Conservation (phyloP, 768 basidiomycete genomes). For the Solioccasus polychromus region DNA sequence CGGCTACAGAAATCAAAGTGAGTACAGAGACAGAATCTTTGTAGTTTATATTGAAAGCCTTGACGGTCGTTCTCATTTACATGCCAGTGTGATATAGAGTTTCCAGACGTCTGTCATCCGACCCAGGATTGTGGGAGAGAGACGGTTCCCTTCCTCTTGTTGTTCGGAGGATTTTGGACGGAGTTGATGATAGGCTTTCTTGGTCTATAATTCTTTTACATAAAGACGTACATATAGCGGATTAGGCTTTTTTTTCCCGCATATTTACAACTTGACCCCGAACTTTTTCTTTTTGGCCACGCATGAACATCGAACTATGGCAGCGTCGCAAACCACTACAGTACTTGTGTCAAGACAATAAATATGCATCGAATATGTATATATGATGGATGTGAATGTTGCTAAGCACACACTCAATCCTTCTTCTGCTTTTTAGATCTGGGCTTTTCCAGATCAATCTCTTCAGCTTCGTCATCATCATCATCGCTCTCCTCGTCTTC, state of each 20-base stretch:
- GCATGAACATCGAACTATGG: constrained; percentile 3
- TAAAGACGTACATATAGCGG: no score
- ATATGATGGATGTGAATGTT: constrained; percentile 11
- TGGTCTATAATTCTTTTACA: not conserved
- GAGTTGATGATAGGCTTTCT: constrained; percentile 4
- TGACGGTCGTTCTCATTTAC: constrained; percentile 52
- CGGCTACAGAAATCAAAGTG: constrained; percentile 60
- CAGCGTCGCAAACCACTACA: constrained; percentile 4
- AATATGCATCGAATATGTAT: constrained; percentile 23
- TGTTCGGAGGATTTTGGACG: constrained; percentile 34
- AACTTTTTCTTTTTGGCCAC: no score
- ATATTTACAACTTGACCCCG: no score
- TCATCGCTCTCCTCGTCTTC: constrained; percentile 69
- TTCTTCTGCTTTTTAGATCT: constrained; percentile 68
- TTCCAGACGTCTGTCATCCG: constrained; percentile 68
- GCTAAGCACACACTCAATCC: constrained; percentile 23
- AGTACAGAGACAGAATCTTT: constrained; percentile 18
- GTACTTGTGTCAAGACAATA: constrained; percentile 19
- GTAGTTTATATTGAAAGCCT: constrained; percentile 21
- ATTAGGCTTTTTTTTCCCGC: no score
- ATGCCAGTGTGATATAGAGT: constrained; percentile 49
- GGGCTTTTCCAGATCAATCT: constrained; percentile 88
- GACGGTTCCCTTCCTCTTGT: constrained; percentile 55
- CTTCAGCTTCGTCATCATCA: constrained; percentile 76
- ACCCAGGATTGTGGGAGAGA: constrained; percentile 52